These are phyloP conservation scores for Cordyceps militaris DNA, from an alignment of 2,329 filamentous ascomycete genomes.

Conservation along the genomic window DNA sequence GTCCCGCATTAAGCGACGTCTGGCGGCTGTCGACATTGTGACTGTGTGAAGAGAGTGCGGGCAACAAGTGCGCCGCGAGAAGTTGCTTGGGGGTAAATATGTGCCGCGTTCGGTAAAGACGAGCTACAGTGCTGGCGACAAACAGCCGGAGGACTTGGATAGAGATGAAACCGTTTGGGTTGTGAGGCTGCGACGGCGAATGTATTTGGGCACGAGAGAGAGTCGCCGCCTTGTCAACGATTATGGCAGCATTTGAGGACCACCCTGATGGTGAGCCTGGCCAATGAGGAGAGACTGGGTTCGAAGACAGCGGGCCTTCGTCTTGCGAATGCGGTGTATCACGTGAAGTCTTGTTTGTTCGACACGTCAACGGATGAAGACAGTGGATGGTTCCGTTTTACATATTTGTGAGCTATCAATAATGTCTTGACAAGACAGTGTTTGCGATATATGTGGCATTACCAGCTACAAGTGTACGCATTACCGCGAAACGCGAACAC, in stretches of 20 bases:
- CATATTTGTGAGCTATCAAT: no score
- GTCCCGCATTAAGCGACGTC: constrained; percentile 95
- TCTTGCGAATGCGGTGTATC: neutral
- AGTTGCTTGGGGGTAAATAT: neutral
- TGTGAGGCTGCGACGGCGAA: neutral
- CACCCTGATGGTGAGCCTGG: constrained; percentile 9
- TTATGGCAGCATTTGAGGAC: constrained; percentile 10
- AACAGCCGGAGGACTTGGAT: neutral
- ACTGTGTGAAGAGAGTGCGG: constrained; percentile 3
- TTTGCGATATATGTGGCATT: neutral
- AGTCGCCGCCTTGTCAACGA: constrained; percentile 8
- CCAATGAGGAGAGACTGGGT: constrained; percentile 4
- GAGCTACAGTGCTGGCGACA: neutral
- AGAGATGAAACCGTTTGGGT: neutral
- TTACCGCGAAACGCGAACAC: no score
- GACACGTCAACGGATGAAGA: neutral
- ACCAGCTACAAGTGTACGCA: neutral
- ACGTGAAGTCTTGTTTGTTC: constrained; percentile 5
- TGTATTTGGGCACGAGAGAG: constrained; percentile 6
- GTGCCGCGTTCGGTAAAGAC: neutral
- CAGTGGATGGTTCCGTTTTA: neutral
- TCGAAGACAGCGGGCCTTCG: neutral
- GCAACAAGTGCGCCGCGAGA: constrained; percentile 5
- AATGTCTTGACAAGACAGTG: neutral
- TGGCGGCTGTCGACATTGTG: constrained; percentile 78